Conservation (phyloP, 495 filamentous ascomycete species). For the Tuber umbilicatum region DNA sequence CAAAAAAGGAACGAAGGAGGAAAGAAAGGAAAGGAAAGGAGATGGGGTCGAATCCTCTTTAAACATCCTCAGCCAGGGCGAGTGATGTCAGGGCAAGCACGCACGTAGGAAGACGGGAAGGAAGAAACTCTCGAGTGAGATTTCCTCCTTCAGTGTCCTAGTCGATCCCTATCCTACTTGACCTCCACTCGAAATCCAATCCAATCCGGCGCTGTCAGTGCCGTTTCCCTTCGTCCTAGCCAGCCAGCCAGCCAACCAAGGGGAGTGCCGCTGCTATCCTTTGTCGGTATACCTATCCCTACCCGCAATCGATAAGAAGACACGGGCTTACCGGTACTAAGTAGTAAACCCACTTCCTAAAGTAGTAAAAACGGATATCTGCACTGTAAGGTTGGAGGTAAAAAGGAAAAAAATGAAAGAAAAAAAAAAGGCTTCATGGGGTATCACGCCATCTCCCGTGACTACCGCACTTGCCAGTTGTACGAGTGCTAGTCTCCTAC, state of each 20-base stretch:
- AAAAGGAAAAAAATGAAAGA: background rate
- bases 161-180: background rate
- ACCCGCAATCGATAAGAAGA: background rate
- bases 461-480: background rate
- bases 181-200: background rate
- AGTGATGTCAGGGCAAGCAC: background rate
- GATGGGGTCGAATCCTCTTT: background rate
- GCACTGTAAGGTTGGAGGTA: background rate
- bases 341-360: background rate
- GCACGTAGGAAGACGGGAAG: background rate
- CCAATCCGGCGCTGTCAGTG: background rate
- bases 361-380: background rate
- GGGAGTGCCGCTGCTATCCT: background rate
- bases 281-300: background rate
- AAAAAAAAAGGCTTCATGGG: background rate
- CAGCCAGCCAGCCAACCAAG: background rate
- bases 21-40: background rate
- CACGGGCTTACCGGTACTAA: background rate
- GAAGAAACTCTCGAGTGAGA: background rate
- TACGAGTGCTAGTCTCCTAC: background rate
- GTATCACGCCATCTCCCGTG: slow-evolving; percentile 2
- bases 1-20: background rate
- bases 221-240: background rate
- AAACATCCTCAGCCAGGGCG: background rate
- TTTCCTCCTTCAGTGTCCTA: background rate